phyloP scores from a whole-genome alignment of 2,329 filamentous ascomycete species.

The Ophiostoma sp. region DNA sequence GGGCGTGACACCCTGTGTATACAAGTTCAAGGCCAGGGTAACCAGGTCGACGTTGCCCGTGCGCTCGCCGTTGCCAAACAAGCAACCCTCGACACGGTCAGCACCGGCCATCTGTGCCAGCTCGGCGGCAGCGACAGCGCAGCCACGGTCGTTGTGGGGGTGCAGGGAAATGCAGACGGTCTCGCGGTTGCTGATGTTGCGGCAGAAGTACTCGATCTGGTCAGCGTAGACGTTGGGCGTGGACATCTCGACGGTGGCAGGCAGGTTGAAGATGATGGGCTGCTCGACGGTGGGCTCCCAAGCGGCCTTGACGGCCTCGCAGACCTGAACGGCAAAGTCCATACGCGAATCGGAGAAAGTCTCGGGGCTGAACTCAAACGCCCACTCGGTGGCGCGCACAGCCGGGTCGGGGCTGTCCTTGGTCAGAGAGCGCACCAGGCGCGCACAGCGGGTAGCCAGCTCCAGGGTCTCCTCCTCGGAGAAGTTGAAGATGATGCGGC shows the following conservation, averaged over 20 bases:
- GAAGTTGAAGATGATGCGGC: conserved; percentile 83
- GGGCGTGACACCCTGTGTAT: conserved; percentile 84
- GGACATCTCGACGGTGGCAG: conserved; percentile 89
- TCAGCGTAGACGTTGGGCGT: conserved; percentile 96
- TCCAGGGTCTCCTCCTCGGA: conserved; percentile 74
- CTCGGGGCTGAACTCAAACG: conserved; percentile 79
- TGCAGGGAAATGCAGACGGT: conserved; percentile 87
- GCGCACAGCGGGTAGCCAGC: conserved; percentile 78
- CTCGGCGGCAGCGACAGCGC: conserved; percentile 82
- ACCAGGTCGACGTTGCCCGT: conserved; percentile 95
- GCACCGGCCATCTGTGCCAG: conserved; percentile 94
- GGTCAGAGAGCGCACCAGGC: conserved; percentile 80
- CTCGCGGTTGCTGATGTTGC: conserved; percentile 74
- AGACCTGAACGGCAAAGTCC: conserved; percentile 76
- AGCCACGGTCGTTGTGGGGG: conserved; percentile 91
- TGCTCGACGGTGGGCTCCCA: conserved; percentile 77
- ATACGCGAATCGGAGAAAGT: conserved; percentile 85
- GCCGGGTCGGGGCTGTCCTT: conserved; percentile 64
- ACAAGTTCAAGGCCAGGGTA: conserved; percentile 86
- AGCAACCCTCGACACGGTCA: conserved; percentile 85
- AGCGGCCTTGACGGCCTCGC: conserved; percentile 86
- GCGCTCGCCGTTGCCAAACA: conserved; percentile 92
- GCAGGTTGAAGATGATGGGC: conserved; percentile 93
- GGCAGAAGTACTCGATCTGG: conserved; percentile 93
- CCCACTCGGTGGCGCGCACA: conserved; percentile 59